phyloP scores from a whole-genome alignment of 371 early-diverging fungal species.

The Synchytrium microbalum region DNA sequence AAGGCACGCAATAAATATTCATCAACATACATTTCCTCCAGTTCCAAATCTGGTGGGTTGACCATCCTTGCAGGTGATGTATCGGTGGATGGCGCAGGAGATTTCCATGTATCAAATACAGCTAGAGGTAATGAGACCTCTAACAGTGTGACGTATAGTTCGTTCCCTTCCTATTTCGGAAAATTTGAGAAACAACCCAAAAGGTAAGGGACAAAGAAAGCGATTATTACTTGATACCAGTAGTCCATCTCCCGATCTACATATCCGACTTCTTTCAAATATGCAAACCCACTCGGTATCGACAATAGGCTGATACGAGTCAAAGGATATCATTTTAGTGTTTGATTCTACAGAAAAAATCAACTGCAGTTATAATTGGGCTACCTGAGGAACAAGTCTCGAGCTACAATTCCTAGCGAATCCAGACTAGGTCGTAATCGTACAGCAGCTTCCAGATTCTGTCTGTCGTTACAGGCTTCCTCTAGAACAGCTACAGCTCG shows the following conservation, averaged over 20 bases:
- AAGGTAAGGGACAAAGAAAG: no score
- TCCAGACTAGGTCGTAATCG: constrained; percentile 62
- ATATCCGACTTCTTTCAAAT: constrained; percentile 62
- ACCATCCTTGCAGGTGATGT: not conserved
- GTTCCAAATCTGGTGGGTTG: not conserved
- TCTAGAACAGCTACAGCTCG: constrained; percentile 64
- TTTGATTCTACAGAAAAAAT: no score
- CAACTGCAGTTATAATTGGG: not conserved
- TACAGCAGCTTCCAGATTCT: constrained; percentile 60
- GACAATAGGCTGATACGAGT: constrained; percentile 62
- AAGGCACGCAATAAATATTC: constrained; percentile 5
- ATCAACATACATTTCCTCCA: not conserved
- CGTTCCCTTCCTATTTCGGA: constrained; percentile 56
- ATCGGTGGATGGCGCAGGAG: not conserved
- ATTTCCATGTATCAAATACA: constrained; percentile 16
- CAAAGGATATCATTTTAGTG: constrained; percentile 3
- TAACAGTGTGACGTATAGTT: constrained; percentile 67
- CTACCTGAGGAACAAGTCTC: constrained; percentile 56
- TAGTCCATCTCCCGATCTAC: constrained; percentile 70
- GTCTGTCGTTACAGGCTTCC: constrained; percentile 58
- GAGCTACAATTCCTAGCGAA: constrained; percentile 63
- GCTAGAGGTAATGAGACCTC: constrained; percentile 67
- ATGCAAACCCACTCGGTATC: constrained; percentile 61
- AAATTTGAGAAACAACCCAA: no score
- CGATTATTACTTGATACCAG: constrained; percentile 64